These are phyloP conservation scores for Saccharomycopsis guyanensis DNA, from an alignment of 805 yeast genomes.

Conservation along the genomic window DNA sequence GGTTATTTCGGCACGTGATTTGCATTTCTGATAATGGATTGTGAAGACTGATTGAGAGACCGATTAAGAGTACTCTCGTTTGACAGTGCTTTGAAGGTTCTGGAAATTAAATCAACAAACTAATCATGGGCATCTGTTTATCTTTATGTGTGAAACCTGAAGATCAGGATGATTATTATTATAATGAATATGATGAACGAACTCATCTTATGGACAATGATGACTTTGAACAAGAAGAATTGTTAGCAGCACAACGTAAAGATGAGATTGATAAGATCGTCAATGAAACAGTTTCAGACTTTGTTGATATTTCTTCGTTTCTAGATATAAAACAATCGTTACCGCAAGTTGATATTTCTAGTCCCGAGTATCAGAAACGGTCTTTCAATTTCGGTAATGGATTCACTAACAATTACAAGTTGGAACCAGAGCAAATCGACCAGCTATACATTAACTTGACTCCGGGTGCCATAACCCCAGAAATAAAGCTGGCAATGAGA, in stretches of 20 bases:
- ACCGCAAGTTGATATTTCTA: conserved; percentile 1
- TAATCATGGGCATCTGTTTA: conserved; percentile 14
- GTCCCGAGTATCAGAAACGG: background rate
- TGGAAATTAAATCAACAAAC: too few relatives aligned
- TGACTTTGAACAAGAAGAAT: conserved; percentile 5
- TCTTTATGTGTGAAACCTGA: conserved; percentile 10
- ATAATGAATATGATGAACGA: conserved; percentile 1
- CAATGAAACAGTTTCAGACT: conserved; percentile 8
- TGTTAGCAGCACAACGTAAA: conserved; percentile 2
- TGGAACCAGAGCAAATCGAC: conserved; percentile 1
- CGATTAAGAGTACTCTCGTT: too few relatives aligned
- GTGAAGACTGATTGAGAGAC: too few relatives aligned
- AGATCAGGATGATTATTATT: background rate
- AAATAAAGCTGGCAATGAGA: conserved; percentile 6
- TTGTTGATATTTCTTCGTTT: conserved; percentile 15
- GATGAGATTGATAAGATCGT: conserved; percentile 13
- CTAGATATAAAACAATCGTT: conserved; percentile 4
- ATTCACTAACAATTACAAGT: conserved; percentile 4
- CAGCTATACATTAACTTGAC: conserved; percentile 9
- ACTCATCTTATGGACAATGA: conserved; percentile 1
- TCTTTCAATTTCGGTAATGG: conserved; percentile 16
- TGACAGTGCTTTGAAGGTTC: too few relatives aligned
- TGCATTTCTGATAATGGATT: too few relatives aligned
- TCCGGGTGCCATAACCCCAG: background rate
- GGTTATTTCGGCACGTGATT: too few relatives aligned